These are phyloP conservation scores for Gastrodia elata DNA, from an alignment of 106 monocot species.

Conservation along the genomic window DNA sequence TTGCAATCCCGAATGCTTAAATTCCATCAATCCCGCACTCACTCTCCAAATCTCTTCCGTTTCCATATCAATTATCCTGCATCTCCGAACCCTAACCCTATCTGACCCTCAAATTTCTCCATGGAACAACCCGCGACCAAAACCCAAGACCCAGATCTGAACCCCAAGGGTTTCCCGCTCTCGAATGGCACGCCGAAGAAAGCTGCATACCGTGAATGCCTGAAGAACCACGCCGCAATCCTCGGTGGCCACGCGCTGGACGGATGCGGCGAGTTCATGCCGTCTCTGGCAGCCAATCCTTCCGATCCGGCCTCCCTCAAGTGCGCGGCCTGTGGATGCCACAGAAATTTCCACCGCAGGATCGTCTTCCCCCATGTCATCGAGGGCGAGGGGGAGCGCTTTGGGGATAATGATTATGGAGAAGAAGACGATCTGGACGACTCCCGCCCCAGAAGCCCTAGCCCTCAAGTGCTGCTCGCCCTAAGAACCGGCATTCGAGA, in stretches of 20 bases:
- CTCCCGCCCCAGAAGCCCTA: conserved; percentile 2
- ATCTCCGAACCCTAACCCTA: background rate
- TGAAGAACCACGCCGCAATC: conserved; percentile 73
- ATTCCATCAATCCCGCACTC: background rate
- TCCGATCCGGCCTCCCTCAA: conserved; percentile 29
- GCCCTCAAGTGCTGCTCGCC: conserved; percentile 50
- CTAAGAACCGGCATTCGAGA: conserved; percentile 21
- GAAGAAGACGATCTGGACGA: conserved; percentile 10
- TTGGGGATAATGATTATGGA: conserved; percentile 1
- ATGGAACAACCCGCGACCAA: background rate
- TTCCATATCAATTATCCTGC: background rate
- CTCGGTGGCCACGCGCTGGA: conserved; percentile 69
- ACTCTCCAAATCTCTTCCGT: background rate
- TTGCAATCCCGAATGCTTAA: background rate
- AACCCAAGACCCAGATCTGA: background rate
- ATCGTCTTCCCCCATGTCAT: conserved; percentile 54
- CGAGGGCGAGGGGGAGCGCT: conserved; percentile 30
- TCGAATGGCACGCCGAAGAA: conserved; percentile 1
- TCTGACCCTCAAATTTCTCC: background rate
- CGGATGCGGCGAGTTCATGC: conserved; percentile 61
- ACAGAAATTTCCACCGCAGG: conserved; percentile 71
- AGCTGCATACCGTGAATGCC: conserved; percentile 46
- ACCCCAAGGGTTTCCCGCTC: background rate
- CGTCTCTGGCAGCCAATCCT: background rate
- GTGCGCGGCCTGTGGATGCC: conserved; percentile 70